Evolutionary conservation across 768 basidiomycete species (phyloP).

Genomic region (Phanerochaete sordida): DNA sequence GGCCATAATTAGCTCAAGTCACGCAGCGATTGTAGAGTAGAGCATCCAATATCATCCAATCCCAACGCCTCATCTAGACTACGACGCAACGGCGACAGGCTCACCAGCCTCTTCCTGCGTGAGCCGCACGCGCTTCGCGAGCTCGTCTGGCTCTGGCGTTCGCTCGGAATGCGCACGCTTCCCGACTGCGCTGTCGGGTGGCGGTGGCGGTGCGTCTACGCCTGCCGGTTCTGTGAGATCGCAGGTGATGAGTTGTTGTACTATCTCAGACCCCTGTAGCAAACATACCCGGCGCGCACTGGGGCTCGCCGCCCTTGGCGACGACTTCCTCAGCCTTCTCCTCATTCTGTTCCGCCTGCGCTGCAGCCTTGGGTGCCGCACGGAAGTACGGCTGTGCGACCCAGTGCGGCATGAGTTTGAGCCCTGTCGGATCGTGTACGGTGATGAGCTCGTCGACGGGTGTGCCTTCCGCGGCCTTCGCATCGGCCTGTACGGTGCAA

Average conservation of each 20-base stretch:
- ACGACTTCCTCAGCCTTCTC: background rate
- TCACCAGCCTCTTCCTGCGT: background rate
- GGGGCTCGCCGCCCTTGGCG: background rate
- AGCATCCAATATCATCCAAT: no score
- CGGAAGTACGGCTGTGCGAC: slow-evolving; percentile 71
- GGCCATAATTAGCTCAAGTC: background rate
- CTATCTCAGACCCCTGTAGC: background rate
- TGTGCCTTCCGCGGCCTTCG: slow-evolving; percentile 30
- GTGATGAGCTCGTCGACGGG: slow-evolving; percentile 34
- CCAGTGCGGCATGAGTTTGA: slow-evolving; percentile 62
- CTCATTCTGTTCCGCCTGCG: background rate
- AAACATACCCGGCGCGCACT: background rate
- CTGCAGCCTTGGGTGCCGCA: slow-evolving; percentile 21
- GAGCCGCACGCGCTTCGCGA: slow-evolving; percentile 10
- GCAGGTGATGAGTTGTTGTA: background rate
- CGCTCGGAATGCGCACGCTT: slow-evolving; percentile 1
- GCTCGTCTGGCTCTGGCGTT: slow-evolving; percentile 10
- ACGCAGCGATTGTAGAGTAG: no score
- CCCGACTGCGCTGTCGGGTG: background rate
- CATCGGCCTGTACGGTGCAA: slow-evolving; percentile 41
- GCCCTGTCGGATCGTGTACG: slow-evolving; percentile 43
- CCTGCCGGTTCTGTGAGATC: background rate
- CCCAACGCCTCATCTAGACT: background rate
- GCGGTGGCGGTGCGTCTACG: background rate
- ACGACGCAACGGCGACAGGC: background rate